Conservation (phyloP, 2,329 filamentous ascomycete species). For the Colletotrichum salicis region DNA sequence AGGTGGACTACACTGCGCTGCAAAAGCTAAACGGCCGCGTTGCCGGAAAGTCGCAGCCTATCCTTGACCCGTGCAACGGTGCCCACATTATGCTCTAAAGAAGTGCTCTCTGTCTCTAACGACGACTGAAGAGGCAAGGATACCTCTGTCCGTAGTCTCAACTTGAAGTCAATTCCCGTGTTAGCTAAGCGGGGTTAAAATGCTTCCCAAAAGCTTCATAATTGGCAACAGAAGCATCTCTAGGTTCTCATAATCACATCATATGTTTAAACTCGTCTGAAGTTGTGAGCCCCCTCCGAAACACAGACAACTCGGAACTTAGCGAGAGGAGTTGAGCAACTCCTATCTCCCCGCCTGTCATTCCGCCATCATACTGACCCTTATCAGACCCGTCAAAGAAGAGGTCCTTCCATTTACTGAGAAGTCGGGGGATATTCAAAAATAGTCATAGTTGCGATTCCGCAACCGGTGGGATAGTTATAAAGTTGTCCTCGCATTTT, state of each 20-base stretch:
- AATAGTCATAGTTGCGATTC: no score
- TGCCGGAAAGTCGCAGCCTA: background rate
- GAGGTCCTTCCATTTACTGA: no score
- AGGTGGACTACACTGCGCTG: background rate
- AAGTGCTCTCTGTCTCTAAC: background rate
- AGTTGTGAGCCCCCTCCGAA: background rate
- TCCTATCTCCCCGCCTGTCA: background rate
- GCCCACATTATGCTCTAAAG: background rate
- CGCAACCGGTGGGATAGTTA: no score
- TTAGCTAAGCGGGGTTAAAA: background rate
- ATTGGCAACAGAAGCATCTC: background rate
- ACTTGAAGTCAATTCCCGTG: no score
- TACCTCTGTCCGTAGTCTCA: background rate
- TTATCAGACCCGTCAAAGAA: no score
- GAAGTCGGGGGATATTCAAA: no score
- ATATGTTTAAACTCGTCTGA: background rate
- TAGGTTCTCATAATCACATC: background rate
- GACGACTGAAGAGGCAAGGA: background rate
- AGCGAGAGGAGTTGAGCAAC: background rate
- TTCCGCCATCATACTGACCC: no score
- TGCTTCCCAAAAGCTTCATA: background rate
- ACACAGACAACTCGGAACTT: accelerated
- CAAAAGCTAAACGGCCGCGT: background rate
- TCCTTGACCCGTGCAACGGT: background rate
- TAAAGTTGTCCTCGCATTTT: no score